These are phyloP conservation scores for Asclepias syriaca DNA, from an alignment of 257 asterid species.

Conservation along the genomic window DNA sequence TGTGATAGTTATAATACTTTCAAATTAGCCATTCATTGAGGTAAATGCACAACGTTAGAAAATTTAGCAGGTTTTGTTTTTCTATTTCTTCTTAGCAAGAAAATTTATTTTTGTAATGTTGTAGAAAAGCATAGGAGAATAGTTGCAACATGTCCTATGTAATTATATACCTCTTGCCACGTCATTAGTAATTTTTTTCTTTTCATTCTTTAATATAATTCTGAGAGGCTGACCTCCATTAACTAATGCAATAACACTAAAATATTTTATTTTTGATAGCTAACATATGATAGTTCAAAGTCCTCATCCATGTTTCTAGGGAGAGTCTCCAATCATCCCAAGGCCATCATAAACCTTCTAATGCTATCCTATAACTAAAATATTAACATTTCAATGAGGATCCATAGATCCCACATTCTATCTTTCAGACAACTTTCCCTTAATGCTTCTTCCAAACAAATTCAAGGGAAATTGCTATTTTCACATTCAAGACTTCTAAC, in stretches of 20 bases:
- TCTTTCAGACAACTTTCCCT: slow-evolving; percentile 2
- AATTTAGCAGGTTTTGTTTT: background rate
- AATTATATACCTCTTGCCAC: background rate
- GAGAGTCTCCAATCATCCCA: background rate
- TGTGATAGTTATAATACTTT: background rate
- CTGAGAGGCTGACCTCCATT: background rate
- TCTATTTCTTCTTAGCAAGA: background rate
- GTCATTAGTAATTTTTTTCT: background rate
- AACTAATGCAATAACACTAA: background rate
- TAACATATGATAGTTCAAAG: background rate
- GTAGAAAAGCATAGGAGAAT: background rate
- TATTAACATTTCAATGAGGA: background rate
- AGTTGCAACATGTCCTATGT: background rate
- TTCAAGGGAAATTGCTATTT: background rate
- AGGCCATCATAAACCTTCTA: background rate
- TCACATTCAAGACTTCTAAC: background rate
- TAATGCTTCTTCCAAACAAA: background rate
- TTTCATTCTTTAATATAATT: background rate
- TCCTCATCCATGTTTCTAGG: background rate
- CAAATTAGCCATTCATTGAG: background rate
- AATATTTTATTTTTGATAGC: background rate
- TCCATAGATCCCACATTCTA: background rate
- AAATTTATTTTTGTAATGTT: background rate
- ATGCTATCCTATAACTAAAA: too few relatives aligned
- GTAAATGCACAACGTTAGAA: background rate